phyloP scores from a whole-genome alignment of 495 filamentous ascomycete species.

The Aspergillus incahuasiensis region DNA sequence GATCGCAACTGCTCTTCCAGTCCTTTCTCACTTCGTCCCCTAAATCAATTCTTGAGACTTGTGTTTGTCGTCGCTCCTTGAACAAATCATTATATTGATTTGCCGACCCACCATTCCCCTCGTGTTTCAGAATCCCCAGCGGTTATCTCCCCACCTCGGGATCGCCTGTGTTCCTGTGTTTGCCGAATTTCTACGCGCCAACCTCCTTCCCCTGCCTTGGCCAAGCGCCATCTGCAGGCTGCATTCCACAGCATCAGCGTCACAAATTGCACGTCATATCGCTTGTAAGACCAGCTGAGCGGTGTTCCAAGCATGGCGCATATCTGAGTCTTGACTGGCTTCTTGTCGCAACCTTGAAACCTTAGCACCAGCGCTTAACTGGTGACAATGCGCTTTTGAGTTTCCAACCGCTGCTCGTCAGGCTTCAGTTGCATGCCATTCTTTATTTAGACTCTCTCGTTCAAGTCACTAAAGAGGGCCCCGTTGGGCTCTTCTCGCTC shows the following conservation, averaged over 20 bases:
- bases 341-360: conserved; percentile 2
- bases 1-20: background rate
- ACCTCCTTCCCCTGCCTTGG: conserved; percentile 15
- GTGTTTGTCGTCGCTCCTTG: background rate
- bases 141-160: conserved; percentile 1
- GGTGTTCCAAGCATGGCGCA: conserved; percentile 9
- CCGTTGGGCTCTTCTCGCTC: conserved; percentile 1
- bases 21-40: too few species aligned
- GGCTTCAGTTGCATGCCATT: conserved; percentile 14
- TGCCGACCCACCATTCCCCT: conserved; percentile 4
- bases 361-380: conserved; percentile 6
- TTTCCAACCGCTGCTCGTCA: conserved; percentile 7
- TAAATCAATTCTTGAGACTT: background rate
- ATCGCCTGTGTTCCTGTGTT: conserved; percentile 8
- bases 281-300: conserved; percentile 1
- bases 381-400: conserved; percentile 17
- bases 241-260: conserved; percentile 1
- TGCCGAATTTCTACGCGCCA: conserved; percentile 12
- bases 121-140: conserved; percentile 6
- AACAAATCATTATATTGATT: background rate
- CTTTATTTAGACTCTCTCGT: conserved; percentile 10
- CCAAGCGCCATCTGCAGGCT: conserved; percentile 7
- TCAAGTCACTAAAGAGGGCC: conserved; percentile 8
- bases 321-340: conserved; percentile 11
- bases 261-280: conserved; percentile 1